Evolutionary conservation across 768 basidiomycete species (phyloP), one percentile per base, ranked within the genome.

Genomic region (Pulveroboletus sp.): DNA sequence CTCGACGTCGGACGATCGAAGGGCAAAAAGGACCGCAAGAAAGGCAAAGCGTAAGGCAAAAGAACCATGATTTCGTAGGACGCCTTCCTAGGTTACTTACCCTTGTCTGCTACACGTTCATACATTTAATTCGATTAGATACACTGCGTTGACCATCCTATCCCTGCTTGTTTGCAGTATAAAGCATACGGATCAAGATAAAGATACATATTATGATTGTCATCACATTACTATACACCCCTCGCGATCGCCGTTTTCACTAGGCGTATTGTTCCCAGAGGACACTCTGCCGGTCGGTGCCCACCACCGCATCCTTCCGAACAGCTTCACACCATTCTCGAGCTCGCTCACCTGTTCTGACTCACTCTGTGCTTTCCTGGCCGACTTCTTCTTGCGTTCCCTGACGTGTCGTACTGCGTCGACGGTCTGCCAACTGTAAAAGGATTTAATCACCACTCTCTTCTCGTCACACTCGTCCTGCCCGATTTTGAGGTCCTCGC

Each of bases 361-460:
- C 38, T 65, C 73, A 11, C 26, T 78, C 40, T 65, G 71, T 5
- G 66, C 67, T 47, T 79, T 71, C 62, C 75, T 73, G 46, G 71
- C 69, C 38, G 73, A 58, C 67, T 81, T 87, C 57, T 76, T 64
- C 69, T 79, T 87, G 50, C 80, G 76, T 55, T 80, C 84, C 61
- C 86, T 74, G 46, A 75, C 77, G 31, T 75, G 71, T 51, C 76
- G 75, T 42, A 91, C 89, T 0, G 82, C 80, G 62, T 92, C 90
- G 33, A 93, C 89, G 9, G 79, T 85, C 73, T 91, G 86, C 86
- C 87, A 90, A 43, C 84, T 82, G 66, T 87, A 85, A 66, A 91
- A 93, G 24, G 85, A 82, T 77, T 91, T 91, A 56, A 93, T 62
- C 44, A 89, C 84, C 24, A 92, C 83, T 24, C 83, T 73, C 60